Evolutionary conservation across 305 asterid genomes (phyloP).

Genomic region (Solanum hybrid): DNA sequence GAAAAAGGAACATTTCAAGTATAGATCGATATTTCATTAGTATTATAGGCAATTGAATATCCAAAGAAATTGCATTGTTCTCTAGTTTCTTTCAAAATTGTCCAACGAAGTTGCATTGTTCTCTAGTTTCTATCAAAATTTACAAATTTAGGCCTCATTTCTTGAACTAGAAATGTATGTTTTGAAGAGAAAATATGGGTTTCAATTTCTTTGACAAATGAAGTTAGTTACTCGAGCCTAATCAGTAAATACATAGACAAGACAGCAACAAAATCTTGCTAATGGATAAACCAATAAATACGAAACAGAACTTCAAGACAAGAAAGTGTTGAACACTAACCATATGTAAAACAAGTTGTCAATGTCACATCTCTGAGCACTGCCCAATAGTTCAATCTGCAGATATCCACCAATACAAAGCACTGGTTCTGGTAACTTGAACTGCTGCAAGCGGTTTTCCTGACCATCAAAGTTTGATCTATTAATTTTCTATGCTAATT

Average conservation of each 20-base stretch:
- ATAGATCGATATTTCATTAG: background rate
- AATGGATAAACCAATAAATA: background rate
- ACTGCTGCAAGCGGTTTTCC: constrained; percentile 65
- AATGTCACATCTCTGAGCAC: constrained; percentile 51
- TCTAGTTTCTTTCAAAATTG: background rate
- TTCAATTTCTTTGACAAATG: background rate
- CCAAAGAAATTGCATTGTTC: background rate
- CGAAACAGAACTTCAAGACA: background rate
- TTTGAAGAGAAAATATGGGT: background rate
- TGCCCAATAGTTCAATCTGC: constrained; percentile 61
- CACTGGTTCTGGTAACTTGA: constrained; percentile 60
- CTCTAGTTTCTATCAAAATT: background rate
- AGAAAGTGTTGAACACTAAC: constrained; percentile 24
- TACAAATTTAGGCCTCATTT: background rate
- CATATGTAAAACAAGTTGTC: constrained; percentile 58
- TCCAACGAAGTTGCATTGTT: background rate
- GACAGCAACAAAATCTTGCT: background rate
- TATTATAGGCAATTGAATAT: background rate
- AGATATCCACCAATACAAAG: constrained; percentile 64
- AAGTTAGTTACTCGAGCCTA: background rate
- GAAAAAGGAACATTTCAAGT: background rate
- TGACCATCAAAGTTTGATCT: constrained; percentile 15
- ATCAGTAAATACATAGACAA: background rate
- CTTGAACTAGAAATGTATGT: background rate
- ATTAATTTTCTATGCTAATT: background rate